A percentile compares a stretch with the other conserved stretches of the same genome.
phyloP scores from a whole-genome alignment of 108 stramenopile genomes.

The Skeletonema costatum region DNA sequence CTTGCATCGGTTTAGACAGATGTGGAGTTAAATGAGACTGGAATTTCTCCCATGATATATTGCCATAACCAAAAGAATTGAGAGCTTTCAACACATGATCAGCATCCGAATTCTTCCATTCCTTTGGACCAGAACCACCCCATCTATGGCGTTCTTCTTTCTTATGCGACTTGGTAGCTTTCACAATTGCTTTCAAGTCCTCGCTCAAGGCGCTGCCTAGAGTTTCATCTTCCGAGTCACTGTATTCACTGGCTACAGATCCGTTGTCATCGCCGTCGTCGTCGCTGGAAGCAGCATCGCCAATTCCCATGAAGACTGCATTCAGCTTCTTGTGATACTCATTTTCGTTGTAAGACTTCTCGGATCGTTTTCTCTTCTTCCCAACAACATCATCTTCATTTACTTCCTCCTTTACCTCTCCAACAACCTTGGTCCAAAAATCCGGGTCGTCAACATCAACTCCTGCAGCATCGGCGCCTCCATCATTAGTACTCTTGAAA shows the following conservation, averaged over 20 bases:
- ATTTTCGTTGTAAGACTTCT: conserved; percentile 69
- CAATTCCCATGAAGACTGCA: conserved; percentile 13
- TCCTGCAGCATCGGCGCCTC: conserved; percentile 35
- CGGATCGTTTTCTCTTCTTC: conserved; percentile 51
- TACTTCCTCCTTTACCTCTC: conserved; percentile 58
- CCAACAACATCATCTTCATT: conserved; percentile 45
- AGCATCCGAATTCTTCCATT: conserved; percentile 63
- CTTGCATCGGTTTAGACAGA: conserved; percentile 34
- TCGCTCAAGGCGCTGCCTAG: conserved; percentile 43
- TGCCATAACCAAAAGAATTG: conserved; percentile 63
- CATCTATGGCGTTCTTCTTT: conserved; percentile 39
- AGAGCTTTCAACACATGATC: conserved; percentile 52
- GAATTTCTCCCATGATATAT: conserved; percentile 58
- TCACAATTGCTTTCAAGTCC: conserved; percentile 24
- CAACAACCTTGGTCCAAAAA: conserved; percentile 93
- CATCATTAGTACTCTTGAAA: conserved; percentile 68
- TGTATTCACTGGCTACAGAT: conserved; percentile 32
- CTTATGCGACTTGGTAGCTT: conserved; percentile 30
- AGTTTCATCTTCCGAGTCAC: conserved; percentile 28
- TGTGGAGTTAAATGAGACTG: conserved; percentile 7
- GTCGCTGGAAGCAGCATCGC: conserved; percentile 13
- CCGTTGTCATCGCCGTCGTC: conserved; percentile 35
- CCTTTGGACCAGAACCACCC: conserved; percentile 55
- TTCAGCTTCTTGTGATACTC: conserved; percentile 47
- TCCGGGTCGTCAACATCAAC: conserved; percentile 87